Conservation (phyloP, 768 basidiomycete species). For the Infundibulicybe gibba region DNA sequence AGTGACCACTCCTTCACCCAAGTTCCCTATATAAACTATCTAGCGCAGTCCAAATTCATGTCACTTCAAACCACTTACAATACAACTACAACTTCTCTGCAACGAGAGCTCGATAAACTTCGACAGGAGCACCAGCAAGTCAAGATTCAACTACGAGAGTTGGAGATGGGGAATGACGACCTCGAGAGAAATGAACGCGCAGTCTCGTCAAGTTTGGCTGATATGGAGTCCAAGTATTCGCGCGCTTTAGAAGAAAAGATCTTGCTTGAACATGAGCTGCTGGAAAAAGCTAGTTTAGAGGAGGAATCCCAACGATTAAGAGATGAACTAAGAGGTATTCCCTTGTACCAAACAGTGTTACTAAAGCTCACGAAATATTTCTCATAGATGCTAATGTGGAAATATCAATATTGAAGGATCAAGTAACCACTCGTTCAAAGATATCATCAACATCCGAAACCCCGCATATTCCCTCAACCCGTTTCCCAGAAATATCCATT, state of each 20-base stretch:
- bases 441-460: slow-evolving; percentile 21
- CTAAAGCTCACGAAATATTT: slow-evolving; percentile 8
- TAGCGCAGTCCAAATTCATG: slow-evolving; percentile 72
- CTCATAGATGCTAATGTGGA: slow-evolving; percentile 78
- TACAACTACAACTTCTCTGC: slow-evolving; percentile 84
- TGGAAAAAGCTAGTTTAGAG: slow-evolving; percentile 87
- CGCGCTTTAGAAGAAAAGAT: slow-evolving; percentile 95
- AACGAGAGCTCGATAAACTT: slow-evolving; percentile 84
- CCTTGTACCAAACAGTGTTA: slow-evolving; percentile 1
- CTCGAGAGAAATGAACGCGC: slow-evolving; percentile 92
- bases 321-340: slow-evolving; percentile 87
- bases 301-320: slow-evolving; percentile 88
- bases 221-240: slow-evolving; percentile 86
- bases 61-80: slow-evolving; percentile 88
- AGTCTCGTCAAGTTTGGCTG: slow-evolving; percentile 76
- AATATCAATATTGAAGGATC: slow-evolving; percentile 78
- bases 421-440: slow-evolving; percentile 41
- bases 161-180: slow-evolving; percentile 98
- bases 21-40: slow-evolving; percentile 3
- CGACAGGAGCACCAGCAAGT: slow-evolving; percentile 69
- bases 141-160: slow-evolving; percentile 76
- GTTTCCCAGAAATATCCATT: slow-evolving; percentile 20
- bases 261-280: slow-evolving; percentile 89
- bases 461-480: slow-evolving; percentile 29
- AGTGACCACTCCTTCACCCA: slow-evolving; percentile 15